A percentile compares a stretch with the other conserved stretches of the same genome.
Evolutionary conservation across 169 alveolate genomes (phyloP).

Genomic region (Miamiensis avidus): DNA sequence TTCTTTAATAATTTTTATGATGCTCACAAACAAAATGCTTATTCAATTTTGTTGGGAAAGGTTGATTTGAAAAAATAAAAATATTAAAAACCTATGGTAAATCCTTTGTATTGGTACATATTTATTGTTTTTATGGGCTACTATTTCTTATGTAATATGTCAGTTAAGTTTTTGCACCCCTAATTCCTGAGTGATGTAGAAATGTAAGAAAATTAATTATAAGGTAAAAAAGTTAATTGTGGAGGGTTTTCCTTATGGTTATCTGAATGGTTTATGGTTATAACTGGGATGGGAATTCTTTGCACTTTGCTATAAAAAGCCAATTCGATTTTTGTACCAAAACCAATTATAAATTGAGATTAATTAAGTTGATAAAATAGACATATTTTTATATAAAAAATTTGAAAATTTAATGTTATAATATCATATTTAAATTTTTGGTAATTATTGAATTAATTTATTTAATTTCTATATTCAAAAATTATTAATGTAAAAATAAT

Average conservation of each 20-base stretch:
- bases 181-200: background rate
- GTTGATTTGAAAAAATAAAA: background rate
- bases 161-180: background rate
- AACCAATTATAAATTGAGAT: too few species aligned
- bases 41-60: background rate
- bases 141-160: too few species aligned
- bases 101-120: background rate
- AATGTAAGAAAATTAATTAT: background rate
- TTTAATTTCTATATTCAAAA: too few species aligned
- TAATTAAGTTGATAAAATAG: too few species aligned
- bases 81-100: background rate
- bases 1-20: conserved; percentile 79
- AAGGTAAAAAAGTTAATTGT: too few species aligned
- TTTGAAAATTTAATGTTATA: too few species aligned
- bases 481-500: too few species aligned
- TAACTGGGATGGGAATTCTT: background rate
- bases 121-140: background rate
- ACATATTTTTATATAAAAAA: too few species aligned
- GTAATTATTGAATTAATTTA: too few species aligned
- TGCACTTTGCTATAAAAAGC: background rate
- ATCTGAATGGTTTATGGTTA: background rate
- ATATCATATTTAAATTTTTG: too few species aligned
- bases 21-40: conserved; percentile 56
- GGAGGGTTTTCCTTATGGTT: background rate
- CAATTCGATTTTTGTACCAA: background rate